Base-by-base conservation (phyloP, 345 rosid species). In the Xanthoceras sorbifolium region DNA sequence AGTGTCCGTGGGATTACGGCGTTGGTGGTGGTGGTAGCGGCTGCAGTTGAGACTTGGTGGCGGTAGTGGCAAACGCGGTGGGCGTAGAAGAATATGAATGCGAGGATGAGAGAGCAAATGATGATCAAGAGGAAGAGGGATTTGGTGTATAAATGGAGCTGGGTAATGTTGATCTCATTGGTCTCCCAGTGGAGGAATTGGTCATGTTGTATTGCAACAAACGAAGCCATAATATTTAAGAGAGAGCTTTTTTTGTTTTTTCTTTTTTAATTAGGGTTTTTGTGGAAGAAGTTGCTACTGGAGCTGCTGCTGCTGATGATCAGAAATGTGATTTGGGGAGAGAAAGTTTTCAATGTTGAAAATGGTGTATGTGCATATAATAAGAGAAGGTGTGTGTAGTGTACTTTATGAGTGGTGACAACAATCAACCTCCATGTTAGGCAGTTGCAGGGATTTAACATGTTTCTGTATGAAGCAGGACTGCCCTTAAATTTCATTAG, bases 121-220 rank as follows among this genome's bases (percentile, higher is more conserved):
- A 65, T 36, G 11, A 70, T 36, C 9, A 78, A 55, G 66, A 82
- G 57, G 6, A 69, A 9, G 22, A 70, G 15, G 72, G 36, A n/a
- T 32, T 64, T 71, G n/a, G 25, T n/a, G 31, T 46, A 9, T 10
- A 73, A 44, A 29, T 74, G 64, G 64, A 44, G 15, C 32, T 25
- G 59, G 29, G 42, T 28, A 67, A 18, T 10, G 62, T 18, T 40
- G 18, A 78, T 5, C 12, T 57, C 25, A 18, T 26, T 32, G 81
- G 70, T 64, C 64, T 78, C 40, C 71, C 84, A 77, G 5, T 60
- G 31, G 23, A 65, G 23, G 61, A 67, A 11, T 15, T 28, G 73
- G 59, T 74, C 28, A 9, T 55, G 17, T 42, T 63, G 44, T 38
- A 7, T n/a, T n/a, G n/a, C 32, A 18, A 28, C 32, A 2, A 32